Evolutionary conservation across 371 early-diverging fungal genomes (phyloP), one percentile per base, ranked within the genome.

Genomic region (Rhizopus stolonifer): DNA sequence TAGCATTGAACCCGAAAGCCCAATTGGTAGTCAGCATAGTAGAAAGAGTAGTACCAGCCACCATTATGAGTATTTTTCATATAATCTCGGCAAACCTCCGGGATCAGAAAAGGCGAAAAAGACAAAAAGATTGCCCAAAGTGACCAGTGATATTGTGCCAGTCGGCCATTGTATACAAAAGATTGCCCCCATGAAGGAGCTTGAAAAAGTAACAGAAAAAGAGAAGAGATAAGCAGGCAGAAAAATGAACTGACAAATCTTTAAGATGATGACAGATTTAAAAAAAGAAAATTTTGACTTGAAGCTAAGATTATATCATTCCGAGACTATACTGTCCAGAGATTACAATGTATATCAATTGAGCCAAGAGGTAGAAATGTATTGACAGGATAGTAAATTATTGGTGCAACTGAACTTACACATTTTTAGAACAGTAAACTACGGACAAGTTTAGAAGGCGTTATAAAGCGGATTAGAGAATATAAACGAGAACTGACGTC

Each of bases 281-380:
- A 75, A 75, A 57, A 70, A 71, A 55, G 75, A 75, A 58, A 75
- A 71, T 54, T 75, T 75, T 48, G 69, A 75, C 61, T 55, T 75
- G 7, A 75, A 75, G 29, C 44, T 75, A 47, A 49, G 67, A 22
- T 42, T 75, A 1, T 75, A 54, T 49, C 72, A 75, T 54, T 54
- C 65, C 32, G 65, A 71, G 21, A 58, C 60, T 14, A 32, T 44
- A n/a, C 40, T 68, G 46, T 18, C 11, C 9, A 49, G 54, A 21
- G 56, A 56, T 43, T 22, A 38, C n/a, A 49, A 56, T 21, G 31
- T 34, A 14, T 48, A 29, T 52, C 45, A 46, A 23, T 23, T 65
- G 17, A 38, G 36, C 18, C 43, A 57, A 46, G 58, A 65, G 51
- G 58, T 54, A 52, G 15, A 43, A 29, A 29, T 29, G 10, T 4